These are phyloP conservation scores for Metarhizium album DNA, from an alignment of 2,329 filamentous ascomycete species.

Conservation along the genomic window DNA sequence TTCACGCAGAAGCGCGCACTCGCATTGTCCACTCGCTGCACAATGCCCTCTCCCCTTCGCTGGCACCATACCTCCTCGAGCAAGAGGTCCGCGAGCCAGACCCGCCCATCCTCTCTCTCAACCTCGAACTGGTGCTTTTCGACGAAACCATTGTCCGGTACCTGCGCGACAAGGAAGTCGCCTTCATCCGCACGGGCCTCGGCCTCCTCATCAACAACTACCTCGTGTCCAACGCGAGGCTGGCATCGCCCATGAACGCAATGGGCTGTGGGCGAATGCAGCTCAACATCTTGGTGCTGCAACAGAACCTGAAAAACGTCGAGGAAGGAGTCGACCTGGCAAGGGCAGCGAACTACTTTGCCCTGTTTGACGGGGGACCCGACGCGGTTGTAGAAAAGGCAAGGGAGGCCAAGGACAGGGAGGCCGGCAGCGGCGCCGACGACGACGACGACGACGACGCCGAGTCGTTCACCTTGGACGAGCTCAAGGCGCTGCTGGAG, in stretches of 20 bases:
- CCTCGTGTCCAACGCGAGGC: slow-evolving; percentile 60
- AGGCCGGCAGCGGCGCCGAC: slow-evolving; percentile 13
- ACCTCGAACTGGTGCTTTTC: slow-evolving; percentile 74
- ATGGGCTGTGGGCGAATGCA: slow-evolving; percentile 80
- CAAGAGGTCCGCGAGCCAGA: slow-evolving; percentile 69
- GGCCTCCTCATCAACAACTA: slow-evolving; percentile 68
- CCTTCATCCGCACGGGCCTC: slow-evolving; percentile 68
- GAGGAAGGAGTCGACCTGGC: slow-evolving; percentile 58
- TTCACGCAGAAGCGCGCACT: slow-evolving; percentile 82
- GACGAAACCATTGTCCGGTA: slow-evolving; percentile 71
- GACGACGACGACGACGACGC: slow-evolving; percentile 16
- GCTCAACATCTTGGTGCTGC: slow-evolving; percentile 86
- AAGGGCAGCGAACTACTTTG: slow-evolving; percentile 56
- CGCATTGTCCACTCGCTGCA: slow-evolving; percentile 72
- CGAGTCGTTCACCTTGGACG: slow-evolving; percentile 50
- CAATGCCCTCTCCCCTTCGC: slow-evolving; percentile 49
- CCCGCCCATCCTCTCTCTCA: slow-evolving; percentile 70
- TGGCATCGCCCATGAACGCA: slow-evolving; percentile 72
- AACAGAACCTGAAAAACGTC: slow-evolving; percentile 94
- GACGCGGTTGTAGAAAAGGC: slow-evolving; percentile 55
- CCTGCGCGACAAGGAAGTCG: slow-evolving; percentile 58
- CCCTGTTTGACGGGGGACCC: slow-evolving; percentile 53
- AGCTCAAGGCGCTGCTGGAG: slow-evolving; percentile 55
- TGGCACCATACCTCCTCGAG: slow-evolving; percentile 52
- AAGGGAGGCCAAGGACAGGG: slow-evolving; percentile 32